Evolutionary conservation across 2,329 filamentous ascomycete genomes (phyloP).

Genomic region (Colletotrichum sp.): DNA sequence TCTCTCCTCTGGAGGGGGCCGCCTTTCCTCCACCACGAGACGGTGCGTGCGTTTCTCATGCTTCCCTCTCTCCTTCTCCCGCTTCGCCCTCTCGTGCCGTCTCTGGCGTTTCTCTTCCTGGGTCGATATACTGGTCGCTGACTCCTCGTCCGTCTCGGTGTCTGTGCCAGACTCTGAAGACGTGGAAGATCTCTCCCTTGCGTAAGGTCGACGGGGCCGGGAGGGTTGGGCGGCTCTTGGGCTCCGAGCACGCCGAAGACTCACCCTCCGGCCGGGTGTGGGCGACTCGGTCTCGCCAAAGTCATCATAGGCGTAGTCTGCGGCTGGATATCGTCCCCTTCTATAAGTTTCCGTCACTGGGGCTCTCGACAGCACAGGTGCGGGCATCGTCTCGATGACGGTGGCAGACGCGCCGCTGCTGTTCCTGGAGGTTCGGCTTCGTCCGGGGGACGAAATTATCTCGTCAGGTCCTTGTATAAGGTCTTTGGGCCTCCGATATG

Average conservation of each 20-base stretch:
- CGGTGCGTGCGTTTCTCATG: background rate
- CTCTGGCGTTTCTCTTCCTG: slow-evolving; percentile 30
- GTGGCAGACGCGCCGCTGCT: slow-evolving; percentile 11
- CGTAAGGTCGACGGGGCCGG: slow-evolving; percentile 28
- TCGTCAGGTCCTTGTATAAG: slow-evolving; percentile 35
- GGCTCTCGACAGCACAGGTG: slow-evolving; percentile 13
- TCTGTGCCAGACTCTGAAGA: slow-evolving; percentile 41
- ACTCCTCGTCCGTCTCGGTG: slow-evolving; percentile 42
- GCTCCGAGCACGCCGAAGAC: slow-evolving; percentile 32
- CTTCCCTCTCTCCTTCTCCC: slow-evolving; percentile 2
- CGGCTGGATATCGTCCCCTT: slow-evolving; percentile 10
- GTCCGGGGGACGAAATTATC: slow-evolving; percentile 31
- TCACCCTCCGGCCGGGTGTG: slow-evolving; percentile 31
- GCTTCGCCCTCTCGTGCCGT: slow-evolving; percentile 8
- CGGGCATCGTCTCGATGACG: slow-evolving; percentile 15
- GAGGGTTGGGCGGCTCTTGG: slow-evolving; percentile 43
- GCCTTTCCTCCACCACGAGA: slow-evolving; percentile 12
- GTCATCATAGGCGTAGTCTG: background rate
- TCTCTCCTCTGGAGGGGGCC: slow-evolving; percentile 20
- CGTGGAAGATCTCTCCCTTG: slow-evolving; percentile 37
- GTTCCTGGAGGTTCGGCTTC: slow-evolving; percentile 17
- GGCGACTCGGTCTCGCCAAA: background rate
- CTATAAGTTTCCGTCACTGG: slow-evolving; percentile 2
- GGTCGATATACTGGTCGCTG: slow-evolving; percentile 39
- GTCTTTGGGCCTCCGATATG: slow-evolving; percentile 31